phyloP scores from a whole-genome alignment of 306 rosid genomes.

The Canavalia ensiformis region DNA sequence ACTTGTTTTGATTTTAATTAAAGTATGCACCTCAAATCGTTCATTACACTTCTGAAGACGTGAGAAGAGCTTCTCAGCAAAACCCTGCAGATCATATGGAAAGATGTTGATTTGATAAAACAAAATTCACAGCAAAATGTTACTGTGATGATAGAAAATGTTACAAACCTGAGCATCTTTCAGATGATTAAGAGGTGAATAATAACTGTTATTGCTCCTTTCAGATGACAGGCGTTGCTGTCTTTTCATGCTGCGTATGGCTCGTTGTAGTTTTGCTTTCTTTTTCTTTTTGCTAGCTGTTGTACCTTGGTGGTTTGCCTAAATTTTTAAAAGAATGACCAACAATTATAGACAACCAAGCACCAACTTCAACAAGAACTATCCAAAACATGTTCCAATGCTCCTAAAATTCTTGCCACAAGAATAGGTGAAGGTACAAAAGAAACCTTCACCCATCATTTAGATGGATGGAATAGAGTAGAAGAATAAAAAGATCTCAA shows the following conservation, averaged over 20 bases:
- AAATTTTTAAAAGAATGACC: constrained; percentile 35
- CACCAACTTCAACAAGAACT: constrained; percentile 21
- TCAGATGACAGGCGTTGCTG: constrained; percentile 77
- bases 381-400: constrained; percentile 21
- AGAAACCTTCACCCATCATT: background rate
- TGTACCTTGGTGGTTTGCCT: constrained; percentile 94
- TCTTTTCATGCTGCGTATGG: constrained; percentile 77
- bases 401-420: constrained; percentile 12
- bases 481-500: background rate
- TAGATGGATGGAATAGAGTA: background rate
- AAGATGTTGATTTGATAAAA: constrained; percentile 34
- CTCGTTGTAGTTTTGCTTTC: constrained; percentile 84
- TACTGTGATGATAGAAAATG: constrained; percentile 18
- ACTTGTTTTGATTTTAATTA: constrained; percentile 21
- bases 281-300: constrained; percentile 88
- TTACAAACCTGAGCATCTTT: constrained; percentile 84
- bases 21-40: constrained; percentile 75
- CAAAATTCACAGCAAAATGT: constrained; percentile 26
- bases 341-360: constrained; percentile 6
- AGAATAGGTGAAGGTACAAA: constrained; percentile 8
- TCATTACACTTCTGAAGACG: constrained; percentile 74
- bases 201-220: constrained; percentile 57
- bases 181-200: constrained; percentile 89
- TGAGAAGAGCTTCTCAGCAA: constrained; percentile 84
- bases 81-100: constrained; percentile 69